phyloP scores from a whole-genome alignment of 352 stramenopile genomes.

The Globisporangium barbulae region DNA sequence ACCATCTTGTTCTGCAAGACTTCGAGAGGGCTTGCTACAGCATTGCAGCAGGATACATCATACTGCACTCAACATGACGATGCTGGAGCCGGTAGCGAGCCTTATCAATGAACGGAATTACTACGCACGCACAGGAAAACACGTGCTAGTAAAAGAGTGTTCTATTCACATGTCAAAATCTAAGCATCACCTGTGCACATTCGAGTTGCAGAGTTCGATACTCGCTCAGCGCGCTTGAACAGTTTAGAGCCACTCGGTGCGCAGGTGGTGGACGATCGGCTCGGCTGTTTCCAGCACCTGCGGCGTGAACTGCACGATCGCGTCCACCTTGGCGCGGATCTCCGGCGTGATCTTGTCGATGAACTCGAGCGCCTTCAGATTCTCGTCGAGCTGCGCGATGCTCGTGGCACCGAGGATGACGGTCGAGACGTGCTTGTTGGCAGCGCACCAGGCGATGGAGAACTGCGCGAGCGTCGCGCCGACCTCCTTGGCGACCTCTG shows the following conservation, averaged over 20 bases:
- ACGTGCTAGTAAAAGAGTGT: not conserved
- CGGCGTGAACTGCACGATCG: conserved; percentile 50
- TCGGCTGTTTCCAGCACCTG: conserved; percentile 27
- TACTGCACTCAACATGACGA: too few species aligned
- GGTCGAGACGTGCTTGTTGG: conserved; percentile 49
- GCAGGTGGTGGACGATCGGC: conserved; percentile 30
- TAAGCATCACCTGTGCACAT: not conserved
- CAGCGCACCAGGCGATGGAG: conserved; percentile 46
- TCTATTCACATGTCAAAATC: not conserved
- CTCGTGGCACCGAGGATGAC: conserved; percentile 56
- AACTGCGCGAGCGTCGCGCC: conserved; percentile 59
- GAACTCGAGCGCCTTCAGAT: conserved; percentile 63
- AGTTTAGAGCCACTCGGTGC: conserved; percentile 34
- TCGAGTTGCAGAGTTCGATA: not conserved
- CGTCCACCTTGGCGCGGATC: conserved; percentile 64
- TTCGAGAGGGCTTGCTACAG: not conserved
- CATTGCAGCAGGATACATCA: too few species aligned
- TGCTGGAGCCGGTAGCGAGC: not conserved
- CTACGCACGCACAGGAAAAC: not conserved
- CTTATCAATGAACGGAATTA: not conserved
- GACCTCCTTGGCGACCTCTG: conserved; percentile 56
- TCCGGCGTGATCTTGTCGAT: conserved; percentile 70
- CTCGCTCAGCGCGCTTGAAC: not conserved
- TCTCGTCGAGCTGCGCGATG: conserved; percentile 56
- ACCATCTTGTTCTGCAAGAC: not conserved